Conservation (phyloP, 2,329 filamentous ascomycete species). For the Xylariaceae sp. region DNA sequence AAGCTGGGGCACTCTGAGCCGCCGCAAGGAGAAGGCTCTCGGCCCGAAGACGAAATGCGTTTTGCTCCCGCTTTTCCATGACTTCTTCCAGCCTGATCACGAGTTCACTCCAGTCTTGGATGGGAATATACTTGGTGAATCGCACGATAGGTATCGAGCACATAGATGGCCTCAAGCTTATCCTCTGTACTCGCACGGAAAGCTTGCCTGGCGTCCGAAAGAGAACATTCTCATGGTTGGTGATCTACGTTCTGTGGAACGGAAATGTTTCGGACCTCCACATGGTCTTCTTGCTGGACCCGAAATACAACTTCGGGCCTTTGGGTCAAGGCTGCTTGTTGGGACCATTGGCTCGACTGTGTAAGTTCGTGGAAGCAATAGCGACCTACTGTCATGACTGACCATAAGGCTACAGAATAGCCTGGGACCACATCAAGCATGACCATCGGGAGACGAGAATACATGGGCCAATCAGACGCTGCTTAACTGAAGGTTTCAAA, state of each 20-base stretch:
- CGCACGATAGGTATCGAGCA: too few relatives aligned
- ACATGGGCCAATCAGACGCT: conserved; percentile 7
- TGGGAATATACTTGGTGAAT: too few relatives aligned
- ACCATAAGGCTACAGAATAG: conserved; percentile 13
- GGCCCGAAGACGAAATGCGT: neutral
- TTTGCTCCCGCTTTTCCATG: too few relatives aligned
- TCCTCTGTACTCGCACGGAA: conserved; percentile 15
- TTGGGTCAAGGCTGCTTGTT: conserved; percentile 20
- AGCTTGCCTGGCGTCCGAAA: conserved; percentile 8
- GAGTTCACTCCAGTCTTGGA: too few relatives aligned
- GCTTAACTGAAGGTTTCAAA: conserved; percentile 8
- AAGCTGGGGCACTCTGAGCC: neutral
- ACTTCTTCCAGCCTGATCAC: too few relatives aligned
- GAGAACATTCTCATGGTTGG: conserved; percentile 12
- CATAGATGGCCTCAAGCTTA: too few relatives aligned
- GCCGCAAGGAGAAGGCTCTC: neutral
- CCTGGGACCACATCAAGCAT: conserved; percentile 20
- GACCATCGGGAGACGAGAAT: conserved; percentile 13
- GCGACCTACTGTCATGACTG: conserved; percentile 3
- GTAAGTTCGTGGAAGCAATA: conserved; percentile 9
- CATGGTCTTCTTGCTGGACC: conserved; percentile 9
- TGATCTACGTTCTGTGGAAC: conserved; percentile 13
- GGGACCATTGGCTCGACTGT: conserved; percentile 11
- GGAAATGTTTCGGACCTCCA: conserved; percentile 14
- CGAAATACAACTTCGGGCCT: conserved; percentile 7